phyloP scores from a whole-genome alignment of 768 basidiomycete species.

The Lyophyllum decastes region DNA sequence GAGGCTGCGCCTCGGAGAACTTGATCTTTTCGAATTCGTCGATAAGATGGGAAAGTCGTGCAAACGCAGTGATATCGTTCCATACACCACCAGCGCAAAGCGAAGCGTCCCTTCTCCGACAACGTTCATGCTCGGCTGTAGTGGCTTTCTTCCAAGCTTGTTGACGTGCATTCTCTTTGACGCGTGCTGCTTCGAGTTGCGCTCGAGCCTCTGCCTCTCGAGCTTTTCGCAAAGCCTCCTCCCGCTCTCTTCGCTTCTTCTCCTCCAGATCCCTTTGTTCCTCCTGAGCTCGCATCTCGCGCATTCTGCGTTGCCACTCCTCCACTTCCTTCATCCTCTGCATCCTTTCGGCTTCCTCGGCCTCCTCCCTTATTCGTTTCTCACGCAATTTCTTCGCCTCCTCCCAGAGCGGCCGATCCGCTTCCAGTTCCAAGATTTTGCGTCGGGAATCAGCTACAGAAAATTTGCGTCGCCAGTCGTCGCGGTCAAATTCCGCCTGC shows the following conservation, averaged over 20 bases:
- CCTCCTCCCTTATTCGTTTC: conserved; percentile 3
- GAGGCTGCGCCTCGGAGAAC: conserved; percentile 19
- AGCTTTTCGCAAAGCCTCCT: neutral
- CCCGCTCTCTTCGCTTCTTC: conserved; percentile 1
- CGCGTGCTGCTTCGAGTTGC: conserved; percentile 1
- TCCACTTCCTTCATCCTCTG: conserved; percentile 6
- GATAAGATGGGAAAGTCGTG: conserved; percentile 5
- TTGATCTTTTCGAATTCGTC: conserved; percentile 15
- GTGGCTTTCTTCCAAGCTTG: conserved; percentile 12
- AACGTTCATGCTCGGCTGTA: conserved; percentile 2
- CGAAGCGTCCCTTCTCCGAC: conserved; percentile 10
- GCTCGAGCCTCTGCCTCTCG: neutral
- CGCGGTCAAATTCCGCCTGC: neutral
- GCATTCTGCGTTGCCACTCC: conserved; percentile 10
- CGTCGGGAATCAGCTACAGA: conserved; percentile 13
- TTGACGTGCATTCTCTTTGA: conserved; percentile 3
- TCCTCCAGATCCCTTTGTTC: neutral
- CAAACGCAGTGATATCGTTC: neutral
- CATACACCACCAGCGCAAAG: neutral
- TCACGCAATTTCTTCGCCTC: conserved; percentile 3
- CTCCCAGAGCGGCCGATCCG: conserved; percentile 13
- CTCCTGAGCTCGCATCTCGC: conserved; percentile 6
- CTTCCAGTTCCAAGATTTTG: conserved; percentile 17
- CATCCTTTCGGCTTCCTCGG: neutral
- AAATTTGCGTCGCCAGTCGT: conserved; percentile 10